These are phyloP conservation scores for Candida chauliodis DNA, from an alignment of 805 yeast genomes.

Conservation along the genomic window DNA sequence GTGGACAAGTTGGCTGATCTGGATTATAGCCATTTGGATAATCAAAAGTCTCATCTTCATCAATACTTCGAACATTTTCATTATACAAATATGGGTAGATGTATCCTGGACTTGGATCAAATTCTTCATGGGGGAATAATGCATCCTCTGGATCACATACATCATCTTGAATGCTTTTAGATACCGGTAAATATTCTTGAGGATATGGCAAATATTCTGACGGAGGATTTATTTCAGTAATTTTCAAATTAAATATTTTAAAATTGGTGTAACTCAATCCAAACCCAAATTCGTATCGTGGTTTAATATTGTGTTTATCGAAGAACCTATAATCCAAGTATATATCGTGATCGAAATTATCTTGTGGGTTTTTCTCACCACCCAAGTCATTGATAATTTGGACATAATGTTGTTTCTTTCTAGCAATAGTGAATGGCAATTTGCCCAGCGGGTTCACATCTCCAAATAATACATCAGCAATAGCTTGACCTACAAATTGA, in stretches of 20 bases:
- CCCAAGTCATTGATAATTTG: conserved; percentile 38
- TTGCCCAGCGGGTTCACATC: conserved; percentile 61
- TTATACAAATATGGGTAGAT: conserved; percentile 53
- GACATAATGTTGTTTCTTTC: conserved; percentile 44
- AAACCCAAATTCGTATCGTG: conserved; percentile 60
- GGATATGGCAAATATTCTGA: conserved; percentile 45
- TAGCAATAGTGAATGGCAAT: conserved; percentile 62
- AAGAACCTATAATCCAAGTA: conserved; percentile 56
- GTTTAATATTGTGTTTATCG: conserved; percentile 52
- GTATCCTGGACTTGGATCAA: conserved; percentile 51
- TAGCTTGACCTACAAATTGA: conserved; percentile 52
- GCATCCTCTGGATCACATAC: conserved; percentile 55
- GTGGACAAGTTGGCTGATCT: conserved; percentile 32
- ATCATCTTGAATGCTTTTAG: conserved; percentile 41
- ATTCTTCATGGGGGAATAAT: conserved; percentile 48
- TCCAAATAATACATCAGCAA: conserved; percentile 58
- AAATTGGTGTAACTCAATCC: conserved; percentile 56
- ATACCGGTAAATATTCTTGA: conserved; percentile 42
- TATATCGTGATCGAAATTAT: conserved; percentile 44
- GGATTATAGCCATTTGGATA: conserved; percentile 39
- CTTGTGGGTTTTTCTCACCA: conserved; percentile 34
- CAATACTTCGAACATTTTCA: conserved; percentile 29
- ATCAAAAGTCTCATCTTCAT: conserved; percentile 34
- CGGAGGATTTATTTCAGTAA: conserved; percentile 40
- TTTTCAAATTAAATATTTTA: conserved; percentile 31